phyloP scores from a whole-genome alignment of 495 filamentous ascomycete genomes.

The Letharia columbiana region DNA sequence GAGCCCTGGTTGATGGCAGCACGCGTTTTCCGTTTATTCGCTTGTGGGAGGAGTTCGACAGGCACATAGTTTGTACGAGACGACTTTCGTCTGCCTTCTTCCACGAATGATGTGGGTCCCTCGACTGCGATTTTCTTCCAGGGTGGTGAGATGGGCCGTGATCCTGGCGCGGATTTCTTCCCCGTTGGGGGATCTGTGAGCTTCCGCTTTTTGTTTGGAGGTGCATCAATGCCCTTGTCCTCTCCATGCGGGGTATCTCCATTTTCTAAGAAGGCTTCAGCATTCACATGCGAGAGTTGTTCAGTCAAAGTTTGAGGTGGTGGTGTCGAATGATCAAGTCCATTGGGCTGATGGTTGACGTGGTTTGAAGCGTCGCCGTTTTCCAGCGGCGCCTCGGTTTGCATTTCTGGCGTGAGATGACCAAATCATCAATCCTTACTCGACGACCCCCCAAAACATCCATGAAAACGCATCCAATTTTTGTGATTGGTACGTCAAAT shows the following conservation, averaged over 20 bases:
- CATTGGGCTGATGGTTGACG: conserved; percentile 34
- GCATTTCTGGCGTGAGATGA: conserved; percentile 48
- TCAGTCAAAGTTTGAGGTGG: conserved; percentile 26
- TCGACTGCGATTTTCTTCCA: conserved; percentile 87
- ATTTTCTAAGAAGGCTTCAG: conserved; percentile 9
- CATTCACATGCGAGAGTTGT: background rate
- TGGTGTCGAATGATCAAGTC: conserved; percentile 26
- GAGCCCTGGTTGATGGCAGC: conserved; percentile 30
- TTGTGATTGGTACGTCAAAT: conserved; percentile 55
- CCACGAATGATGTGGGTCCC: conserved; percentile 75
- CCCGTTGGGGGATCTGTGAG: conserved; percentile 44
- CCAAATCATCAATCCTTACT: conserved; percentile 39
- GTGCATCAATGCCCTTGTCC: conserved; percentile 33
- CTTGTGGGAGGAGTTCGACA: conserved; percentile 56
- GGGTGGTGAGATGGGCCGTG: conserved; percentile 64
- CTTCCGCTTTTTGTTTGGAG: conserved; percentile 67
- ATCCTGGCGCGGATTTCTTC: conserved; percentile 34
- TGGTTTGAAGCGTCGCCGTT: conserved; percentile 41
- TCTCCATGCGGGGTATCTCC: conserved; percentile 10
- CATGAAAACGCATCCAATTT: conserved; percentile 54
- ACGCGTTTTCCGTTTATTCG: conserved; percentile 54
- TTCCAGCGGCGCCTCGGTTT: conserved; percentile 42
- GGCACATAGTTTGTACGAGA: conserved; percentile 70
- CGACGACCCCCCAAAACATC: conserved; percentile 56
- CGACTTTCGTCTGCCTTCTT: conserved; percentile 78